Conservation (phyloP, 2,329 filamentous ascomycete species). For the Aspergillus proliferans region DNA sequence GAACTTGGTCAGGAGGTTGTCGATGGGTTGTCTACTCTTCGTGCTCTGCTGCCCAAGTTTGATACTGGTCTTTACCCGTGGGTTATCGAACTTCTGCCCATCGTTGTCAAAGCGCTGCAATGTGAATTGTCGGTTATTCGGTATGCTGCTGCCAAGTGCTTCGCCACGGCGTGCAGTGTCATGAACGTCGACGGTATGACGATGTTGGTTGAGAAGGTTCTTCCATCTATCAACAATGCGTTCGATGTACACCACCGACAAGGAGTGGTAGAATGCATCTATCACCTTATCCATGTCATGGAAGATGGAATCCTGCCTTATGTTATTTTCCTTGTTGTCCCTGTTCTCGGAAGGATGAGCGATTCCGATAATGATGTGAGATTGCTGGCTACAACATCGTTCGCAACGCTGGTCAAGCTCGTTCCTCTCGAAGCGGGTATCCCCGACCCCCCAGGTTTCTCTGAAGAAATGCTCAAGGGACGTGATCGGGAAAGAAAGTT, state of each 20-base stretch:
- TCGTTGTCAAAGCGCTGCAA: conserved; percentile 80
- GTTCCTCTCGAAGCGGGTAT: conserved; percentile 96
- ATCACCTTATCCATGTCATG: conserved; percentile 97
- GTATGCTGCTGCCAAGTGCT: conserved; percentile 94
- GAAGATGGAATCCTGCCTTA: conserved; percentile 93
- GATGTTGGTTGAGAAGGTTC: conserved; percentile 82
- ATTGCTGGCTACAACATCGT: conserved; percentile 90
- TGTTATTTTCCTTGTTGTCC: conserved; percentile 97
- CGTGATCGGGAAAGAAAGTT: conserved; percentile 93
- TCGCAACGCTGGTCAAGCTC: conserved; percentile 92
- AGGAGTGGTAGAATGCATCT: conserved; percentile 89
- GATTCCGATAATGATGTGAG: conserved; percentile 95
- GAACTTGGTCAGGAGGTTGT: conserved; percentile 85
- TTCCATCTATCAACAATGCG: conserved; percentile 87
- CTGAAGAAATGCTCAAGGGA: conserved; percentile 78
- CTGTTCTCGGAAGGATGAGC: conserved; percentile 94
- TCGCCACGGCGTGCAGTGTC: conserved; percentile 95
- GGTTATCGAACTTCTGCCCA: conserved; percentile 73
- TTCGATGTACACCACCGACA: conserved; percentile 83
- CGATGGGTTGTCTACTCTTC: conserved; percentile 85
- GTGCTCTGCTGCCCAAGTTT: conserved; percentile 88
- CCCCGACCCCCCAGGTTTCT: conserved; percentile 88
- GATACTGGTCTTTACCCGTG: conserved; percentile 69
- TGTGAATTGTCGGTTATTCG: conserved; percentile 86
- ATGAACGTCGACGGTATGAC: conserved; percentile 95